Percentiles rank a stretch among this genome's conserved stretches.
Evolutionary conservation across 495 filamentous ascomycete genomes (phyloP).

Genomic region (Talaromyces adpressus): DNA sequence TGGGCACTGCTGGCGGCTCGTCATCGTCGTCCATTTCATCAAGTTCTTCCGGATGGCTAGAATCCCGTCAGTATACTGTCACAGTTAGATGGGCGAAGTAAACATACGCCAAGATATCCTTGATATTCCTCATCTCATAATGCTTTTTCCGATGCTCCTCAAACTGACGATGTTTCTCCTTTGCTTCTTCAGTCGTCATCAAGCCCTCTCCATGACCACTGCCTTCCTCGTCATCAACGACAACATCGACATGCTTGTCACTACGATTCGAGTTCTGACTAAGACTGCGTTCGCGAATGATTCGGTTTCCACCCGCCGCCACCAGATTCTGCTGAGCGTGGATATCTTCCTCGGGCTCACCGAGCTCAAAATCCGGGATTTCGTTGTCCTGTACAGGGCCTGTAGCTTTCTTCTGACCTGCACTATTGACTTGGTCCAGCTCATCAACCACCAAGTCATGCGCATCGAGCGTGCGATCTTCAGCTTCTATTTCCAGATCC

Average conservation of each 20-base stretch:
- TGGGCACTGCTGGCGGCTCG: constrained; percentile 25
- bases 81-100: background rate
- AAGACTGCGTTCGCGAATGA: constrained; percentile 41
- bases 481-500: constrained; percentile 41
- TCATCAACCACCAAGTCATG: constrained; percentile 59
- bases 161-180: constrained; percentile 84
- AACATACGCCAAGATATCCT: constrained; percentile 72
- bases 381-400: constrained; percentile 52
- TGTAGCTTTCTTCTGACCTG: constrained; percentile 21
- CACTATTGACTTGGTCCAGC: constrained; percentile 50
- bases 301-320: constrained; percentile 20
- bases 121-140: constrained; percentile 98
- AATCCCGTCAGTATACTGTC: constrained; percentile 10
- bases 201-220: constrained; percentile 47
- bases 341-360: constrained; percentile 78
- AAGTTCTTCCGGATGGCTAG: constrained; percentile 40
- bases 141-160: constrained; percentile 88
- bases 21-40: constrained; percentile 44
- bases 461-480: constrained; percentile 44
- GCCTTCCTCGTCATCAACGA: constrained; percentile 58
- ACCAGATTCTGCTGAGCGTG: constrained; percentile 18
- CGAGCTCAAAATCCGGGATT: constrained; percentile 86
- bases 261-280: constrained; percentile 45
- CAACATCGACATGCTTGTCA: constrained; percentile 63
- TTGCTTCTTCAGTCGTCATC: constrained; percentile 66